phyloP scores from a whole-genome alignment of 2,329 filamentous ascomycete genomes.

The Trichoderma lentiforme region DNA sequence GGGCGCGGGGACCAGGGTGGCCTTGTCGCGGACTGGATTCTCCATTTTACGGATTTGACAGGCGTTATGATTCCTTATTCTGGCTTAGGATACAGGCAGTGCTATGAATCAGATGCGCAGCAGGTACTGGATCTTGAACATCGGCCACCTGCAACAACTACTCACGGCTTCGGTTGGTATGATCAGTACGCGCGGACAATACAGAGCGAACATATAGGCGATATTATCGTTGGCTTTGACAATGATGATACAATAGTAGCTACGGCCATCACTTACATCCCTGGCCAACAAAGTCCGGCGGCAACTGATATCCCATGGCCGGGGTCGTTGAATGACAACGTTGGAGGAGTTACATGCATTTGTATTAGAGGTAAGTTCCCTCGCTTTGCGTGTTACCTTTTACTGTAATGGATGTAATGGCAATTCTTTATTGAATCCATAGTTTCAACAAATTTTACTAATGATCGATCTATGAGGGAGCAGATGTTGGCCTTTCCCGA shows the following conservation, averaged over 20 bases:
- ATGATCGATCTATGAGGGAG: not conserved
- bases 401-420: not conserved
- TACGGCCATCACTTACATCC: conserved; percentile 52
- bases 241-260: conserved; percentile 48
- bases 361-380: conserved; percentile 51
- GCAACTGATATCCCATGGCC: conserved; percentile 56
- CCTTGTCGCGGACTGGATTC: conserved; percentile 51
- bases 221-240: conserved; percentile 54
- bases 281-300: conserved; percentile 43
- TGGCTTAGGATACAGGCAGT: conserved; percentile 44
- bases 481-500: conserved; percentile 41
- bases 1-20: conserved; percentile 45
- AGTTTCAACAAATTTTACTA: not conserved
- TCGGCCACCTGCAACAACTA: conserved; percentile 40
- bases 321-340: conserved; percentile 44
- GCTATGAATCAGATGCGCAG: conserved; percentile 45
- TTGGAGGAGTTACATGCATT: conserved; percentile 59
- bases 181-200: conserved; percentile 55
- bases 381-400: not conserved
- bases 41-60: conserved; percentile 50
- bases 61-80: conserved; percentile 38
- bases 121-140: conserved; percentile 49
- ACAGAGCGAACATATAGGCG: conserved; percentile 45
- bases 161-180: conserved; percentile 54
- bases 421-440: not conserved